Evolutionary conservation across 306 rosid species (phyloP).

Genomic region (Begonia masoniana): DNA sequence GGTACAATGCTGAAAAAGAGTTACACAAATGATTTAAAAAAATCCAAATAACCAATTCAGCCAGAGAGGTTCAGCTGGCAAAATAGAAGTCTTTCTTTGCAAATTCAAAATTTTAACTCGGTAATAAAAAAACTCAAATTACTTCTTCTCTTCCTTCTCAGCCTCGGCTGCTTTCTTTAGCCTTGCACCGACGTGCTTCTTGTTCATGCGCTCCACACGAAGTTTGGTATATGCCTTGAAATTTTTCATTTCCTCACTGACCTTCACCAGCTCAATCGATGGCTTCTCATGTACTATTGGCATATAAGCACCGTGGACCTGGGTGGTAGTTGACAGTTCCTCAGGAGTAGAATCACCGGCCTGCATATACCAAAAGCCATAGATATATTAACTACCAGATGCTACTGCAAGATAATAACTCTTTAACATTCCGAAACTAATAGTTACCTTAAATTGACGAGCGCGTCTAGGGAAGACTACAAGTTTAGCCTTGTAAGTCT

Average conservation of each 20-base stretch:
- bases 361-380: constrained; percentile 9
- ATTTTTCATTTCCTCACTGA: constrained; percentile 32
- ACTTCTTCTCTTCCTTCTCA: constrained; percentile 57
- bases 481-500: constrained; percentile 47
- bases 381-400: not conserved
- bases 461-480: constrained; percentile 53
- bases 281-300: constrained; percentile 34
- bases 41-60: too few species aligned
- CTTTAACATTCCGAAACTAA: too few species aligned
- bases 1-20: too few species aligned
- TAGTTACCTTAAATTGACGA: constrained; percentile 32
- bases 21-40: too few species aligned
- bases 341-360: constrained; percentile 50
- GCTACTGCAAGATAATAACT: not conserved
- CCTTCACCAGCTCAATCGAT: constrained; percentile 35
- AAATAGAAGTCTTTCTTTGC: too few species aligned
- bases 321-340: constrained; percentile 49
- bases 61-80: too few species aligned
- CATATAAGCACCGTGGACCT: constrained; percentile 38
- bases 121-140: not conserved
- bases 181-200: constrained; percentile 32
- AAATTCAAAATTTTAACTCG: not conserved
- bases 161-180: constrained; percentile 50
- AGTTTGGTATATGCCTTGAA: constrained; percentile 48
- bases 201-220: constrained; percentile 31